Evolutionary conservation across 164 flowering plant species (phyloP).

Genomic region (Dillenia turbinata): DNA sequence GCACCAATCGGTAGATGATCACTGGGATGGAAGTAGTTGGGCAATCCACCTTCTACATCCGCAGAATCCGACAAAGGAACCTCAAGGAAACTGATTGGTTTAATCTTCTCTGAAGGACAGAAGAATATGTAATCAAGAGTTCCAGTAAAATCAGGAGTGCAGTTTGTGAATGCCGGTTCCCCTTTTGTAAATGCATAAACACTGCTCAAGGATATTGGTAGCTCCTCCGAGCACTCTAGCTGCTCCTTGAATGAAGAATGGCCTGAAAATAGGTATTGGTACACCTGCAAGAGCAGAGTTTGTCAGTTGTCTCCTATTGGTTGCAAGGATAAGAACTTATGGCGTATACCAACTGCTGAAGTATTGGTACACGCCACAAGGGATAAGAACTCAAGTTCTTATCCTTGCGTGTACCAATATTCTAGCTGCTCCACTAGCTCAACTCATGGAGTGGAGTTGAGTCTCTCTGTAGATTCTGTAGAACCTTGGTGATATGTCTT

Average conservation of each 20-base stretch:
- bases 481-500: too few species aligned
- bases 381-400: too few species aligned
- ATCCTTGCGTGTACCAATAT: too few species aligned
- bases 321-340: too few species aligned
- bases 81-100: conserved; percentile 68
- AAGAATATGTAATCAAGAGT: conserved; percentile 88
- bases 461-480: too few species aligned
- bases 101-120: conserved; percentile 50
- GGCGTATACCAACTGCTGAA: too few species aligned
- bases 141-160: conserved; percentile 87
- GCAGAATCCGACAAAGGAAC: conserved; percentile 64
- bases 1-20: conserved; percentile 96
- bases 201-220: conserved; percentile 60
- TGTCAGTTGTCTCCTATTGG: too few species aligned
- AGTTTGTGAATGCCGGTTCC: conserved; percentile 89
- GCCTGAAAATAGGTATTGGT: conserved; percentile 69
- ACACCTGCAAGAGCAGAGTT: conserved; percentile 49
- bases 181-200: conserved; percentile 60
- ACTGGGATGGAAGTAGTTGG: conserved; percentile 84
- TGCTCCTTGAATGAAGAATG: conserved; percentile 15
- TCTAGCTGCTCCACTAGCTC: too few species aligned
- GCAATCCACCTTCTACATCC: conserved; percentile 78
- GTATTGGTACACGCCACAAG: too few species aligned
- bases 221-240: conserved; percentile 31
- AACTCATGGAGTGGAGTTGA: too few species aligned